A percentile compares a stretch with the other conserved stretches of the same genome.
These are phyloP conservation scores for Centrapalus pauciflorus DNA, from an alignment of 129 eudicot genomes.

Conservation along the genomic window DNA sequence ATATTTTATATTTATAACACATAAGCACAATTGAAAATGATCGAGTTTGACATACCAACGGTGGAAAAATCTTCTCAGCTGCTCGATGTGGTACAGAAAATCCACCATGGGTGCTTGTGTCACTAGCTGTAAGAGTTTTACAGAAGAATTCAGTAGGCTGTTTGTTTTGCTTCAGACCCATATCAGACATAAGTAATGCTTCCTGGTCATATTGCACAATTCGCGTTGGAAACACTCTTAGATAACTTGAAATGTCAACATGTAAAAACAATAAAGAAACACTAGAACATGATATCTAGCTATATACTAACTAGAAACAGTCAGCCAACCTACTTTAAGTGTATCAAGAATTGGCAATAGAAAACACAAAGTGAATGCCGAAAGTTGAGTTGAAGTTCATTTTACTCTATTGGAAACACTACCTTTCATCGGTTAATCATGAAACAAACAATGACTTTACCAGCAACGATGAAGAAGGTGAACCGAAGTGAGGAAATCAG, in stretches of 20 bases:
- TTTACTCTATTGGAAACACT: no score
- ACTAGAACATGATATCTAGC: no score
- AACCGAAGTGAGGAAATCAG: no score
- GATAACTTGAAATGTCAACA: not conserved
- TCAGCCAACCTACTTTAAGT: slow-evolving; percentile 57
- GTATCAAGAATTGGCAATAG: no score
- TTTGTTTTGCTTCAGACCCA: slow-evolving; percentile 86
- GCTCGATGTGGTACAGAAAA: slow-evolving; percentile 97
- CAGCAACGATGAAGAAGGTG: no score
- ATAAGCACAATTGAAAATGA: not conserved
- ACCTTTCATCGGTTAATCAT: no score
- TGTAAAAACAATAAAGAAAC: not conserved
- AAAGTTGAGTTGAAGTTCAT: no score
- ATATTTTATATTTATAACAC: no score
- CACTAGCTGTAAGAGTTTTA: slow-evolving; percentile 94
- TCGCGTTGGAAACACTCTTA: not conserved
- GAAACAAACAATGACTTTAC: no score
- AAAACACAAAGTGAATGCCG: no score
- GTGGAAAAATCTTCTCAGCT: slow-evolving; percentile 97
- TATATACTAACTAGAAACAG: no score
- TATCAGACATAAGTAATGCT: slow-evolving; percentile 77
- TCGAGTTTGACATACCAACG: slow-evolving; percentile 43
- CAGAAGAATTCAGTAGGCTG: slow-evolving; percentile 94
- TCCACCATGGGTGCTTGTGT: slow-evolving; percentile 98
- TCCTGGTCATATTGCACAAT: slow-evolving; percentile 76